Conservation (phyloP, 495 filamentous ascomycete genomes). For the Elaphomyces granulatus region DNA sequence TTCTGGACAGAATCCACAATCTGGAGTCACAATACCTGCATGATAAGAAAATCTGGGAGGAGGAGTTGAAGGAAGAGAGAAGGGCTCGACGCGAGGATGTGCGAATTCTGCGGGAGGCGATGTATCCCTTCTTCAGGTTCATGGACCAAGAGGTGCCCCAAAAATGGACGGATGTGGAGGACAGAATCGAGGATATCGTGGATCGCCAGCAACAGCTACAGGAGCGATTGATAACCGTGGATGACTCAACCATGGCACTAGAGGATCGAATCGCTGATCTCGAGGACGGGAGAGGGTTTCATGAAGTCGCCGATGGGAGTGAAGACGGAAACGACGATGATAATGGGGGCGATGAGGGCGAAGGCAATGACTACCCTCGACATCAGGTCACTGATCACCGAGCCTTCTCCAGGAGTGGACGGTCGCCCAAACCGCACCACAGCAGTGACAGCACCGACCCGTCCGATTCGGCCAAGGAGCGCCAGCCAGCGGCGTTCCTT, state of each 20-base stretch:
- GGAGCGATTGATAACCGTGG: constrained; percentile 1
- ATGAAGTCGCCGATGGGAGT: not conserved
- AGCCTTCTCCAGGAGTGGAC: too few species aligned
- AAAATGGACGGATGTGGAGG: constrained; percentile 1
- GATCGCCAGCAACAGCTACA: constrained; percentile 2
- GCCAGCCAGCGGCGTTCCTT: too few species aligned
- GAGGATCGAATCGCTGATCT: constrained; percentile 2
- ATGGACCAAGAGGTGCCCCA: constrained; percentile 2
- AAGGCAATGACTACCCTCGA: too few species aligned
- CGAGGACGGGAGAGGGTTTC: not conserved
- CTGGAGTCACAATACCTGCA: not conserved
- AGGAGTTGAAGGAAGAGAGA: constrained; percentile 2
- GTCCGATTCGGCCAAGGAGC: too few species aligned
- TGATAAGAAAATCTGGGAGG: constrained; percentile 1
- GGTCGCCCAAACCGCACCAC: too few species aligned
- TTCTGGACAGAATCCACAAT: not conserved
- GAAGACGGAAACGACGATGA: not conserved
- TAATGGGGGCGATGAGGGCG: not conserved
- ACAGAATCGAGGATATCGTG: constrained; percentile 1
- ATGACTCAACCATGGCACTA: constrained; percentile 3
- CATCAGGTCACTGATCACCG: too few species aligned
- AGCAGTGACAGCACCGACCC: too few species aligned
- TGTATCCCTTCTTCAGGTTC: constrained; percentile 1
- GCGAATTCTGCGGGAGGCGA: constrained; percentile 1
- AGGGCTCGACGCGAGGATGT: constrained; percentile 1